Conservation (phyloP, 2,329 filamentous ascomycete species). For the Phaeosphaeriaceae sp. region DNA sequence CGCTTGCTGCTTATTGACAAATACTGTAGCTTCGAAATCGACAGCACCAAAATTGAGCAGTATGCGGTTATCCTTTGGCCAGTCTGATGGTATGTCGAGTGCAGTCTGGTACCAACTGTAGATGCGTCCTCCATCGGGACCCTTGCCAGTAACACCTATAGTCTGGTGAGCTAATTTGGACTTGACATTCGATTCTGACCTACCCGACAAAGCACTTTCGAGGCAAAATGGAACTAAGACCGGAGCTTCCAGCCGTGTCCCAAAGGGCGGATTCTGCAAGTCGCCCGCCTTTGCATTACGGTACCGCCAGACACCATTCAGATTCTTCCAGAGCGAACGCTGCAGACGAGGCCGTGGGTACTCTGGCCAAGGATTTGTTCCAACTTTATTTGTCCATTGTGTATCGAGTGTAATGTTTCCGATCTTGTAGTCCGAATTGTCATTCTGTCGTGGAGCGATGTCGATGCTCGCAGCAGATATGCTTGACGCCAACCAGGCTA, state of each 20-base stretch:
- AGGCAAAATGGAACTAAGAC: slow-evolving; percentile 63
- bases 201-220: slow-evolving; percentile 61
- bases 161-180: neutral
- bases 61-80: slow-evolving; percentile 52
- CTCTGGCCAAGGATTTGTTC: slow-evolving; percentile 64
- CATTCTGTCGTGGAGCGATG: slow-evolving; percentile 27
- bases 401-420: slow-evolving; percentile 46
- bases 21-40: slow-evolving; percentile 65
- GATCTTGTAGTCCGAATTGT: slow-evolving; percentile 39
- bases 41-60: slow-evolving; percentile 66
- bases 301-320: slow-evolving; percentile 67
- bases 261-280: slow-evolving; percentile 54
- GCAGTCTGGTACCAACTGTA: slow-evolving; percentile 59
- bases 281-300: slow-evolving; percentile 51
- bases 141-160: slow-evolving; percentile 51
- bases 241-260: slow-evolving; percentile 50
- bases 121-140: slow-evolving; percentile 25
- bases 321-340: slow-evolving; percentile 61
- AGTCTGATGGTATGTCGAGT: slow-evolving; percentile 59
- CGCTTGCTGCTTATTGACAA: slow-evolving; percentile 62
- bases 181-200: slow-evolving; percentile 25
- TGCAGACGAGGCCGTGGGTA: slow-evolving; percentile 65
- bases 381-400: slow-evolving; percentile 60
- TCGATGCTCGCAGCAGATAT: slow-evolving; percentile 15
- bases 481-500: slow-evolving; percentile 16